Evolutionary conservation across 108 stramenopile genomes (phyloP).

Genomic region (Thalassiosira profunda): DNA sequence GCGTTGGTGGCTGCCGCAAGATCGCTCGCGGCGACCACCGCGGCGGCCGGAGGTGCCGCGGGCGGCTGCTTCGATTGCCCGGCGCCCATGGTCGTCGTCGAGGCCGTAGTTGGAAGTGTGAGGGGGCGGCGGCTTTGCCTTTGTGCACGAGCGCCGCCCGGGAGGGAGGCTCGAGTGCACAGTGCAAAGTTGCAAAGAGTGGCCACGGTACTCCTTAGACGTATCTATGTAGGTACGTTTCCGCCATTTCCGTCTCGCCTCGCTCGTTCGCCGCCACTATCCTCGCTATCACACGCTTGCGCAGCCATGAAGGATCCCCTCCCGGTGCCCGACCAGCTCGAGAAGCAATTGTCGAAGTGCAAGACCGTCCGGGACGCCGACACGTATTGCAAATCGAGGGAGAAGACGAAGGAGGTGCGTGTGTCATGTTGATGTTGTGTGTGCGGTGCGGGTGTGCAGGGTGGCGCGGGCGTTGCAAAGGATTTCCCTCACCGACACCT

Average conservation of each 20-base stretch:
- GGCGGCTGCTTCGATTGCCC: slow-evolving; percentile 40
- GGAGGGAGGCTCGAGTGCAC: too few species aligned
- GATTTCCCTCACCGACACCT: neutral
- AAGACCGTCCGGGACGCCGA: slow-evolving; percentile 51
- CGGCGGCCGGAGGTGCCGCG: neutral
- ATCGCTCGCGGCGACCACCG: neutral
- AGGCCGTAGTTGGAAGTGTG: too few species aligned
- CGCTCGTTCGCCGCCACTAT: too few species aligned
- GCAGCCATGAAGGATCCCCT: slow-evolving; percentile 49
- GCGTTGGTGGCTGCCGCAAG: neutral
- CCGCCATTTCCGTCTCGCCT: too few species aligned
- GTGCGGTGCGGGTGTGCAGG: neutral
- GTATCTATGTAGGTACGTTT: too few species aligned
- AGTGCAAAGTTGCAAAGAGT: too few species aligned
- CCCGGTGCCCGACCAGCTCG: slow-evolving; percentile 51
- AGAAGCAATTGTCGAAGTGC: slow-evolving; percentile 52
- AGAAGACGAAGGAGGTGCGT: slow-evolving; percentile 44
- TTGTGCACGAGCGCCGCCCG: too few species aligned
- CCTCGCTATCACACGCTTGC: too few species aligned
- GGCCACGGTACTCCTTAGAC: too few species aligned
- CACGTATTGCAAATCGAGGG: slow-evolving; percentile 45
- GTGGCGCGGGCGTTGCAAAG: neutral
- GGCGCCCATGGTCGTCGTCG: slow-evolving; percentile 32
- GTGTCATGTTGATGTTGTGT: neutral
- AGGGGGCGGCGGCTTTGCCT: too few species aligned